These are phyloP conservation scores for Globisporangium canariense DNA, from an alignment of 352 stramenopile species.

Conservation along the genomic window DNA sequence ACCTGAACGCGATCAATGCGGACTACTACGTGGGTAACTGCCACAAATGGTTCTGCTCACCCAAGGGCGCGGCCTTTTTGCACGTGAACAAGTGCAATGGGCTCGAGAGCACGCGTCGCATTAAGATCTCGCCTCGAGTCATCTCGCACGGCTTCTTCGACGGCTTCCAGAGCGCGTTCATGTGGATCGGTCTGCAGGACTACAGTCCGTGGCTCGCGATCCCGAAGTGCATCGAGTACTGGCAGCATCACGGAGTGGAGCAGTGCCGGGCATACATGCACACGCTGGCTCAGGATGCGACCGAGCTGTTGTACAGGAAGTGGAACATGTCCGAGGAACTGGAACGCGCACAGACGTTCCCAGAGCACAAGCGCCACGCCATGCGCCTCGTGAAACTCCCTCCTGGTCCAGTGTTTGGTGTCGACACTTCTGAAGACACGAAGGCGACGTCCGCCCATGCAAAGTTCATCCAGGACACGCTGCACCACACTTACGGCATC, in stretches of 20 bases:
- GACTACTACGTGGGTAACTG: conserved; percentile 94
- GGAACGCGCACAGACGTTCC: conserved; percentile 28
- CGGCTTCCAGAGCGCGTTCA: conserved; percentile 88
- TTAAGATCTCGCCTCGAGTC: conserved; percentile 61
- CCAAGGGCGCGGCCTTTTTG: conserved; percentile 86
- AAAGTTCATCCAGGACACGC: conserved; percentile 89
- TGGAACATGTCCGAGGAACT: conserved; percentile 48
- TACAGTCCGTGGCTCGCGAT: conserved; percentile 87
- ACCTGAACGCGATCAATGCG: conserved; percentile 61
- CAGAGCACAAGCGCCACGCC: conserved; percentile 57
- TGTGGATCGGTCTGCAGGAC: conserved; percentile 93
- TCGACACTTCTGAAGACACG: conserved; percentile 17
- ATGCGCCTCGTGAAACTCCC: conserved; percentile 78
- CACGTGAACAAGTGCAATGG: conserved; percentile 55
- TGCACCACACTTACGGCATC: conserved; percentile 76
- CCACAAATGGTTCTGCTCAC: conserved; percentile 94
- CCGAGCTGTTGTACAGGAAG: too few relatives aligned
- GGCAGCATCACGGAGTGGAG: conserved; percentile 48
- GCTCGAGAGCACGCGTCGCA: conserved; percentile 14
- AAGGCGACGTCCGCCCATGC: conserved; percentile 77
- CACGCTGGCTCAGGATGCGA: conserved; percentile 18
- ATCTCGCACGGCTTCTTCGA: conserved; percentile 91
- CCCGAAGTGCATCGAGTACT: conserved; percentile 84
- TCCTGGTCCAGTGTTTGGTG: conserved; percentile 45
- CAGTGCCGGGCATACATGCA: conserved; percentile 67